Evolutionary conservation across 805 yeast genomes (phyloP).

Genomic region (Limtongia smithiae): DNA sequence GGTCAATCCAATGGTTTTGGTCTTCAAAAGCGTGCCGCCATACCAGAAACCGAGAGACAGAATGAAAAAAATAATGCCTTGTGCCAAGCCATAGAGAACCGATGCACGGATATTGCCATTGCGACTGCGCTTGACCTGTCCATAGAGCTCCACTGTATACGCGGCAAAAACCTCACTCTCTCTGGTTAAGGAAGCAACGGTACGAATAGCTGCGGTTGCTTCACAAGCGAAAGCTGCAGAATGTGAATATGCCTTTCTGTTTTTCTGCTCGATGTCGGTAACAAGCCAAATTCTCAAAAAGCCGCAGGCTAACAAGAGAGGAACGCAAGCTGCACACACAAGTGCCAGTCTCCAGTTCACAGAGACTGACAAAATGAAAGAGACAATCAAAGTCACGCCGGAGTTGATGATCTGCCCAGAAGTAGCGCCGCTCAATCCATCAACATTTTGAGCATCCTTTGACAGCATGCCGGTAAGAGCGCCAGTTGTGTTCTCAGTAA

Average conservation of each 20-base stretch:
- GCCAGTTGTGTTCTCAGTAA: constrained; percentile 33
- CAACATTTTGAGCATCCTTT: constrained; percentile 33
- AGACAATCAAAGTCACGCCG: constrained; percentile 35
- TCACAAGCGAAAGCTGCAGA: constrained; percentile 44
- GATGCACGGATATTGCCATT: constrained; percentile 30
- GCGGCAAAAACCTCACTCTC: constrained; percentile 38
- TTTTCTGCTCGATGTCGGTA: constrained; percentile 36
- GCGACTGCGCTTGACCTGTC: constrained; percentile 37
- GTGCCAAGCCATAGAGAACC: constrained; percentile 39
- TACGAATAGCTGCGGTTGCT: constrained; percentile 41
- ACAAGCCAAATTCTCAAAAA: constrained; percentile 40
- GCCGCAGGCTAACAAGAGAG: constrained; percentile 36
- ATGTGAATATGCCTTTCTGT: constrained; percentile 39
- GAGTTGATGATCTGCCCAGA: constrained; percentile 35
- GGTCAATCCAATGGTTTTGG: constrained; percentile 32
- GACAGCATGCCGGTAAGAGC: constrained; percentile 31
- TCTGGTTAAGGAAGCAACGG: constrained; percentile 43
- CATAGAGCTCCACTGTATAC: constrained; percentile 29
- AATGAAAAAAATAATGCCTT: constrained; percentile 42
- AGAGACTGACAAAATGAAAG: constrained; percentile 39
- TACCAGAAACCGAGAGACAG: constrained; percentile 45
- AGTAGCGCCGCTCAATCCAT: constrained; percentile 35
- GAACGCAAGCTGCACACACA: constrained; percentile 40
- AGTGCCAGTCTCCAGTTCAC: constrained; percentile 43
- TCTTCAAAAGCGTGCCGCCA: constrained; percentile 39